These are phyloP conservation scores for Carpinus fangiana DNA, from an alignment of 306 rosid species.

Conservation along the genomic window DNA sequence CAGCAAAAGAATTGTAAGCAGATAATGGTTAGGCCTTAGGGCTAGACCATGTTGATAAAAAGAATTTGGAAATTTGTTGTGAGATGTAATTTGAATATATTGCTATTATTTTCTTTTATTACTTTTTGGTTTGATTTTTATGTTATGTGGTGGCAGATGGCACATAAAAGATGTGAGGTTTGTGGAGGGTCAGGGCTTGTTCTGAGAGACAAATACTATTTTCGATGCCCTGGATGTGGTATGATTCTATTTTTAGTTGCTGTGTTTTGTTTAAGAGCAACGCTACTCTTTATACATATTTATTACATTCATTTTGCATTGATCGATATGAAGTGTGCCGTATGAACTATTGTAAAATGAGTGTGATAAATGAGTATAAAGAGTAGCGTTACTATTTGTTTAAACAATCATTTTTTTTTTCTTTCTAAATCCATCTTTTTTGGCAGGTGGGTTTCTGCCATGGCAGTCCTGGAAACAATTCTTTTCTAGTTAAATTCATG, in stretches of 20 bases:
- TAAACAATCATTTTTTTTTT: not conserved
- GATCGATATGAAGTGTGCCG: no score
- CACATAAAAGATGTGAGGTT: conserved; percentile 63
- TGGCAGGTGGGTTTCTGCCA: conserved; percentile 87
- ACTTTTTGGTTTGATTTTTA: not conserved
- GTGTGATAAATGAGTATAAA: not conserved
- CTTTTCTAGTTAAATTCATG: conserved; percentile 60
- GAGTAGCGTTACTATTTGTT: no score
- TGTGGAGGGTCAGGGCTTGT: conserved; percentile 92
- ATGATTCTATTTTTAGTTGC: conserved; percentile 11
- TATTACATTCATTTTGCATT: no score
- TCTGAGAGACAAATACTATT: conserved; percentile 52
- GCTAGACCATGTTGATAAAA: not conserved
- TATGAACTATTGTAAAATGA: no score
- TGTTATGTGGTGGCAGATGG: conserved; percentile 46
- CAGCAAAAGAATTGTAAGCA: conserved; percentile 85
- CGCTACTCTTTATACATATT: no score
- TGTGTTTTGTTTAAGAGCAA: not conserved
- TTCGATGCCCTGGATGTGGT: conserved; percentile 87
- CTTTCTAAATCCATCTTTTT: conserved; percentile 3
- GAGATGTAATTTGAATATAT: not conserved
- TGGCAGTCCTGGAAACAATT: conserved; percentile 98
- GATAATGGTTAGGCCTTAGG: conserved; percentile 2
- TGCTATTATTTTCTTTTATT: not conserved
- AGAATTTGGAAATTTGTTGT: not conserved